Conservation (phyloP, 441 rosid genomes). For the Adansonia grandidieri region DNA sequence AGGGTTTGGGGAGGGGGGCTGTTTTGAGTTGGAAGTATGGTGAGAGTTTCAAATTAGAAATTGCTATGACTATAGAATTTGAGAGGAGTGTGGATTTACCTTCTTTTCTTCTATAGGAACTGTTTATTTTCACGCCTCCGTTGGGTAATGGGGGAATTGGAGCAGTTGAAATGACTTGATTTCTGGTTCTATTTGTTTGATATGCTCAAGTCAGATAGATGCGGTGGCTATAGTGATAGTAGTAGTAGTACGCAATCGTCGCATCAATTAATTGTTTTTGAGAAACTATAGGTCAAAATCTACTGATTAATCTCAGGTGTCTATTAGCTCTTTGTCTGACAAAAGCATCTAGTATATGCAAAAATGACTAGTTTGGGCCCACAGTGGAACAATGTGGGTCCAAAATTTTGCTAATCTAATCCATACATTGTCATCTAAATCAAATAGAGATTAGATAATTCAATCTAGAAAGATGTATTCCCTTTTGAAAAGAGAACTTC, state of each 20-base stretch:
- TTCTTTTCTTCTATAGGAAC: background rate
- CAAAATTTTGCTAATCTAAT: conserved; percentile 1
- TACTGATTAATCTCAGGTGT: background rate
- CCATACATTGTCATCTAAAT: background rate
- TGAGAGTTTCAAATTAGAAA: background rate
- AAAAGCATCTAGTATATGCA: background rate
- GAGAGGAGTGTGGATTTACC: background rate
- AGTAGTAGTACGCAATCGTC: background rate
- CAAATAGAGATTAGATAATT: background rate
- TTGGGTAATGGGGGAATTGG: background rate
- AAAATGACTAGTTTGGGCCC: background rate
- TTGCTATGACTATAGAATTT: background rate
- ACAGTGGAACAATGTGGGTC: background rate
- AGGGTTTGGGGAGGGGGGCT: background rate
- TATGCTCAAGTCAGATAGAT: background rate
- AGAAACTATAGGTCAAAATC: background rate
- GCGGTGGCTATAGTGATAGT: background rate
- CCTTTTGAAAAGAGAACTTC: conserved; percentile 28
- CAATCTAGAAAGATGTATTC: conserved; percentile 21
- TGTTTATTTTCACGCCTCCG: background rate
- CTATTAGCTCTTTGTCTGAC: background rate
- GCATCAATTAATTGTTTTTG: background rate
- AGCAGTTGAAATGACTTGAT: background rate
- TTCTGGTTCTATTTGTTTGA: background rate
- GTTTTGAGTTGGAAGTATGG: background rate